Percentiles rank a stretch among this genome's conserved stretches.
These are phyloP conservation scores for Tuber brumale DNA, from an alignment of 495 filamentous ascomycete species.

Conservation along the genomic window DNA sequence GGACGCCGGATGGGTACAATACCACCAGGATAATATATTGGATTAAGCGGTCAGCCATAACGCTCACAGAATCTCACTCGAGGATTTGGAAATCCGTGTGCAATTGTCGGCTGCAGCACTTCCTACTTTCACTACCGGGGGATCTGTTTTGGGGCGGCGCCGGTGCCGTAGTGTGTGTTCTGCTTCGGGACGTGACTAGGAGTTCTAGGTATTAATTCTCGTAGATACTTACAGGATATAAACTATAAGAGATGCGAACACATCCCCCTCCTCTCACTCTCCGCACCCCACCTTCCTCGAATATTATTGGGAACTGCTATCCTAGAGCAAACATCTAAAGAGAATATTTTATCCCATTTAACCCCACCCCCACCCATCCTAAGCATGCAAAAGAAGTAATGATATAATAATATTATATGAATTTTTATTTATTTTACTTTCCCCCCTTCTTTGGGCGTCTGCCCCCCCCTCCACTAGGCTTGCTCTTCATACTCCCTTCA, in stretches of 20 bases:
- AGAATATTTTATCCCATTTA: background rate
- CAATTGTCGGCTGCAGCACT: background rate
- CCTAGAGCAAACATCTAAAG: background rate
- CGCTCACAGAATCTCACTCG: no score
- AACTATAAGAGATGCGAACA: background rate
- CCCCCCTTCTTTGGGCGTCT: background rate
- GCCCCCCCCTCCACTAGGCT: background rate
- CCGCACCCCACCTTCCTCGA: background rate
- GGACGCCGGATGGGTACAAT: no score
- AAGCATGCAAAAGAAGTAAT: background rate
- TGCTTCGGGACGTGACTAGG: background rate
- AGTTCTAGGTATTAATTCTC: background rate
- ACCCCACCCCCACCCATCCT: background rate
- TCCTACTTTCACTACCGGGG: background rate
- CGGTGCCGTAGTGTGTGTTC: background rate
- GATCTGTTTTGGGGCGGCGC: background rate
- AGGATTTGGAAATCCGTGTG: background rate
- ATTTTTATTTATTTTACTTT: background rate
- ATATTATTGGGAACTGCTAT: background rate
- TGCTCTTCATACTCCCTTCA: constrained; percentile 75
- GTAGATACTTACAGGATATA: background rate
- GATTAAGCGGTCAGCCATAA: no score
- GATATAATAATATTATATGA: background rate
- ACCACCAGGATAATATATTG: no score
- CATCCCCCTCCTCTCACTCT: background rate